Evolutionary conservation across 169 alveolate genomes (phyloP).

Genomic region (Plasmodium sp.): DNA sequence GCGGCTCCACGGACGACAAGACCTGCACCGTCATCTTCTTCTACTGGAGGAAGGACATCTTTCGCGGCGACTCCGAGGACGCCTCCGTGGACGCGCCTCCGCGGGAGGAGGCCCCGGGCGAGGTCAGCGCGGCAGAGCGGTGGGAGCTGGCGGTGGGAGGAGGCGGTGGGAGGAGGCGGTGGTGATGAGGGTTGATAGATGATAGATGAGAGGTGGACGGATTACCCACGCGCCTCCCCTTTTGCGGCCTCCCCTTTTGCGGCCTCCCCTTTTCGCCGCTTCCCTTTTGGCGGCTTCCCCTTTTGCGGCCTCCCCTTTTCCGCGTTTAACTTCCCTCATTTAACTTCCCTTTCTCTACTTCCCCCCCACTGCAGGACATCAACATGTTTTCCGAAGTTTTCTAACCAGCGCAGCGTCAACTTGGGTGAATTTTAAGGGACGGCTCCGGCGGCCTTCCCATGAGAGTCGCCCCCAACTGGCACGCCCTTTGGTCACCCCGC

Average conservation of each 20-base stretch:
- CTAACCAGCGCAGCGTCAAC: not conserved
- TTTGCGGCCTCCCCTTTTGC: not conserved
- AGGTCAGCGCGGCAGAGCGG: not conserved
- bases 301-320: not conserved
- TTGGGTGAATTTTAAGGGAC: not conserved
- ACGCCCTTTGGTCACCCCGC: not conserved
- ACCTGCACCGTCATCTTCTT: constrained; percentile 85
- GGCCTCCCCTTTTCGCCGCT: not conserved
- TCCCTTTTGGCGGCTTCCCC: not conserved
- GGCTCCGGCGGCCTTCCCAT: not conserved
- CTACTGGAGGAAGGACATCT: constrained; percentile 82
- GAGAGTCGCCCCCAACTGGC: not conserved
- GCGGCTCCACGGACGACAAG: constrained; percentile 83
- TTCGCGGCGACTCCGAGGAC: constrained; percentile 45
- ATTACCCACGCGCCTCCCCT: not conserved
- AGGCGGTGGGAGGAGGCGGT: too few species aligned
- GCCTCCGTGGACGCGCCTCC: not conserved
- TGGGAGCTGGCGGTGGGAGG: too few species aligned
- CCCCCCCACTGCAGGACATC: constrained; percentile 24
- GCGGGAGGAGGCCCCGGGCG: constrained; percentile 20
- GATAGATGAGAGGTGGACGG: not conserved
- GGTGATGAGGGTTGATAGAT: too few species aligned
- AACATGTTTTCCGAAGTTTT: constrained; percentile 62
- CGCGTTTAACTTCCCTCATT: not conserved
- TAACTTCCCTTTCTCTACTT: not conserved